Percentiles rank a stretch among this genome's conserved stretches.
These are phyloP conservation scores for Salvia hispanica DNA, from an alignment of 257 asterid species.

Conservation along the genomic window DNA sequence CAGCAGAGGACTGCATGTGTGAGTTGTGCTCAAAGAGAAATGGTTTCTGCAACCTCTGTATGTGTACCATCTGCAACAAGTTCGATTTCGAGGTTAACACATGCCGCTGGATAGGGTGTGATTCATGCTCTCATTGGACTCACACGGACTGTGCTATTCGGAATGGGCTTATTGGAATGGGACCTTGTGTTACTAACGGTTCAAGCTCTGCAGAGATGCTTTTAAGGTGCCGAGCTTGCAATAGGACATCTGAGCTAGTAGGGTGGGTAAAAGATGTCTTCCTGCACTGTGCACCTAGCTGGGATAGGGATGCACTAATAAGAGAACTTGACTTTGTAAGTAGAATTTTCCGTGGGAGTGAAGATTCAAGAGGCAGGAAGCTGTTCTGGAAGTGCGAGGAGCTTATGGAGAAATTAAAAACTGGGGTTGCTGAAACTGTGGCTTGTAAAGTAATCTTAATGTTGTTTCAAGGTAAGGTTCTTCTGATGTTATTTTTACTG, in stretches of 20 bases:
- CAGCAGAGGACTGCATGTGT: constrained; percentile 84
- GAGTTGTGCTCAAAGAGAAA: constrained; percentile 72
- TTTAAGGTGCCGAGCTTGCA: constrained; percentile 81
- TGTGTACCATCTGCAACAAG: constrained; percentile 86
- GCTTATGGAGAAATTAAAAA: constrained; percentile 67
- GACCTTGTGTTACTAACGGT: constrained; percentile 65
- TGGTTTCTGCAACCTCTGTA: constrained; percentile 94
- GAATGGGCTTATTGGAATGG: constrained; percentile 72
- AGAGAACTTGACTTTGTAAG: constrained; percentile 84
- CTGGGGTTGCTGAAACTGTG: constrained; percentile 65
- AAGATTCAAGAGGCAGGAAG: constrained; percentile 71
- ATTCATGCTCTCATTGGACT: constrained; percentile 89
- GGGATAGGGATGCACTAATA: constrained; percentile 79
- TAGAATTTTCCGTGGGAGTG: constrained; percentile 79
- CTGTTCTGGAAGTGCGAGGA: constrained; percentile 82
- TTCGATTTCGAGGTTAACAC: constrained; percentile 95
- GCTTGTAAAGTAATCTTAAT: constrained; percentile 65
- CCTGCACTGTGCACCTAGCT: constrained; percentile 80
- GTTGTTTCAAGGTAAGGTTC: constrained; percentile 71
- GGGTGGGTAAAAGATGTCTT: constrained; percentile 96
- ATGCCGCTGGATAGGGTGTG: constrained; percentile 93
- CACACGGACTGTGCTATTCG: constrained; percentile 92
- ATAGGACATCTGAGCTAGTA: constrained; percentile 75
- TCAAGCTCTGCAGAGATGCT: constrained; percentile 71
- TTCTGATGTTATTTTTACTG: not conserved